Base-by-base conservation (phyloP, 371 early-diverging fungal species). In the Mucor mucedo region DNA sequence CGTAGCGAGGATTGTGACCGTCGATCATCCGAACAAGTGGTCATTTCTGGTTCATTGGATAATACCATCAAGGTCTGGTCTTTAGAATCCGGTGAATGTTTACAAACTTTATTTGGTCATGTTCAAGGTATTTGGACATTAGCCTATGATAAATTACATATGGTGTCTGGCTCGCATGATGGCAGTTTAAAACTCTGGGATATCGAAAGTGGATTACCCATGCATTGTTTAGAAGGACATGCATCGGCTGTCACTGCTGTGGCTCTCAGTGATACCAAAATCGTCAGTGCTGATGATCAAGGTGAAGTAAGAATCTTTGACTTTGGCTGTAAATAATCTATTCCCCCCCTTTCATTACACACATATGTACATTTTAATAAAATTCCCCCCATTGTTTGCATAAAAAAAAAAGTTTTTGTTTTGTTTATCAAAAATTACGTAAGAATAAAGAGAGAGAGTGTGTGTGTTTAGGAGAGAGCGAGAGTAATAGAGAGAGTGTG, bases 161-260 rank as follows among this genome's bases (percentile, higher is more conserved):
- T 97, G 10, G 91, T 96, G 2, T 90, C 92, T 55, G 97, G 94
- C 1, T 87, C 91, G 7, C 84, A 92, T 63, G 98, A 97, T 68
- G 84, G 88, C 5, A 82, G 84, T 2, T 82, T 98, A 35, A 92
- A 91, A 66, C 77, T 97, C 39, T 99, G 98, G 98, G 96, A 96
- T 68, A 80, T 91, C 3, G 90, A 93, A 57, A 88, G 87, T 32
- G 96, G 94, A 4, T 66, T 88, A 35, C 82, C 86, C 44, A 74
- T 93, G 65, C 87, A 91, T 59, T 89, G 91, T 4, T 73, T 94
- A 40, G 69, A 78, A 5, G 84, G 85, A 1, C 82, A 80, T 35
- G 49, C 69, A 6, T 85, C 84, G 1, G 87, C 85, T 1, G 87
- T 95, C n/a, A 87, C 87, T 33, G 82, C 89, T 60, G 85, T 87